Evolutionary conservation across 192 early-diverging fungal species (phyloP).

Genomic region (Dissophora globulifera): DNA sequence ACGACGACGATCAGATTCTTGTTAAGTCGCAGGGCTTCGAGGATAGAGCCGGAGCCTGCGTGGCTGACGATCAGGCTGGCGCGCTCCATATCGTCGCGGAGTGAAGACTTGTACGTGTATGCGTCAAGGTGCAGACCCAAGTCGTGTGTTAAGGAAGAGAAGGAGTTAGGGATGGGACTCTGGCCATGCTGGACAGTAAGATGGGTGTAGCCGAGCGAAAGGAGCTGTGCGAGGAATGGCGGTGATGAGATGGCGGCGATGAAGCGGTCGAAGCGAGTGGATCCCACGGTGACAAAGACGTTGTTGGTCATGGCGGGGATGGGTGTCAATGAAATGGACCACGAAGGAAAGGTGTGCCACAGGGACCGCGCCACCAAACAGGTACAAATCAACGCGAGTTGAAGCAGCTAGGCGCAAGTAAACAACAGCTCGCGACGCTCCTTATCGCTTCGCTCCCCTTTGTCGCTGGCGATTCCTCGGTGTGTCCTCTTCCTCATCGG

Average conservation of each 20-base stretch:
- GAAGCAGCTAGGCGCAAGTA: too few relatives aligned
- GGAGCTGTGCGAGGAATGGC: constrained; percentile 62
- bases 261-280: constrained; percentile 87
- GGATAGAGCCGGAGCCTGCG: constrained; percentile 88
- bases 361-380: too few relatives aligned
- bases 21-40: constrained; percentile 78
- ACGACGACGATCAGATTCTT: constrained; percentile 77
- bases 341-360: too few relatives aligned
- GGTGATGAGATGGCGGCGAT: constrained; percentile 58
- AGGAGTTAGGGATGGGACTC: constrained; percentile 11
- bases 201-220: constrained; percentile 59
- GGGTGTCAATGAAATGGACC: too few relatives aligned
- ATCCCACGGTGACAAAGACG: constrained; percentile 91
- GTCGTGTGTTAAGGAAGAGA: not conserved
- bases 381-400: too few relatives aligned
- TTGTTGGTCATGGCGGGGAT: constrained; percentile 1
- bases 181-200: constrained; percentile 79
- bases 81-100: constrained; percentile 64
- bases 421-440: too few relatives aligned
- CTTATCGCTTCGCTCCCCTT: too few relatives aligned
- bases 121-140: constrained; percentile 51
- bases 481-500: not conserved
- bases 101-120: constrained; percentile 67
- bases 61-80: constrained; percentile 87
- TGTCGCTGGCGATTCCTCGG: not conserved